A percentile compares a stretch with the other conserved stretches of the same genome.
These are phyloP conservation scores for Tylopilus sp. DNA, from an alignment of 768 basidiomycete genomes.

Conservation along the genomic window DNA sequence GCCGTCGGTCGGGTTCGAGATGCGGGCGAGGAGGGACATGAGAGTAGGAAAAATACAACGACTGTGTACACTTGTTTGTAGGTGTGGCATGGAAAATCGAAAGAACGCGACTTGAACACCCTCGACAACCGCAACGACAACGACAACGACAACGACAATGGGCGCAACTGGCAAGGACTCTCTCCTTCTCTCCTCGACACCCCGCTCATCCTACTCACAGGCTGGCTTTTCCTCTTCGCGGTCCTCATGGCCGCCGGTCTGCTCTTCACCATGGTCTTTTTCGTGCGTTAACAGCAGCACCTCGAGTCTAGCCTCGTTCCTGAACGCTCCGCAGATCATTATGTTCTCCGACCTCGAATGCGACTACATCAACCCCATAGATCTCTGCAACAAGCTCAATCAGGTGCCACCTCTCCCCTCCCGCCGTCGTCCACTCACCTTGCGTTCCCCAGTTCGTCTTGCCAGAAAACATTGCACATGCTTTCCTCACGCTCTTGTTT, in stretches of 20 bases:
- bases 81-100: conserved; percentile 24
- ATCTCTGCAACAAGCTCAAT: conserved; percentile 98
- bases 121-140: too few relatives aligned
- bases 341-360: conserved; percentile 99
- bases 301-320: neutral
- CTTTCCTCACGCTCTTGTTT: conserved; percentile 87
- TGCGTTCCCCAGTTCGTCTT: conserved; percentile 76
- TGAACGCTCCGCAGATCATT: conserved; percentile 68
- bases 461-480: conserved; percentile 94
- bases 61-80: conserved; percentile 28
- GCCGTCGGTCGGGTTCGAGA: conserved; percentile 26
- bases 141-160: conserved; percentile 25
- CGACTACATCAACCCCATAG: conserved; percentile 99
- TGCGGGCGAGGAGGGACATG: conserved; percentile 31
- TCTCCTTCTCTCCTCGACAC: too few relatives aligned
- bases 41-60: conserved; percentile 11
- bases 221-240: conserved; percentile 96
- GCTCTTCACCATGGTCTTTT: conserved; percentile 99
- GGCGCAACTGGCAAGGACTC: conserved; percentile 40
- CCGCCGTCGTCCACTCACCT: neutral
- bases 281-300: conserved; percentile 63
- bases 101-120: neutral
- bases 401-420: conserved; percentile 52
- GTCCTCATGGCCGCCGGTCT: conserved; percentile 94
- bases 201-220: conserved; percentile 34